phyloP scores from a whole-genome alignment of 2,329 filamentous ascomycete genomes.

The Blumeria graminis region DNA sequence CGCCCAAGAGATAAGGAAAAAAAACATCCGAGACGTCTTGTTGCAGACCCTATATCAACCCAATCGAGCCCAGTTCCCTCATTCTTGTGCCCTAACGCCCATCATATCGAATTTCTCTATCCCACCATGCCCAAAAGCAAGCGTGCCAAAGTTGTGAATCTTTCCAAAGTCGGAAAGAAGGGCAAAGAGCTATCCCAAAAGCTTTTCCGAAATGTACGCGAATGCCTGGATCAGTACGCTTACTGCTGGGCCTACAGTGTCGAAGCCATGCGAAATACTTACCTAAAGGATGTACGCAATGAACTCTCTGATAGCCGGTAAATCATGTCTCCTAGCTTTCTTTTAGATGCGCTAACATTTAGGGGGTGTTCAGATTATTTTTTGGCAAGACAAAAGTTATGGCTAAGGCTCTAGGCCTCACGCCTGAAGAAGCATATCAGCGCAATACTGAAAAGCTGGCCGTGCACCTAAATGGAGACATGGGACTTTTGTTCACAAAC shows the following conservation, averaged over 20 bases:
- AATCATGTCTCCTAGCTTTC: slow-evolving; percentile 10
- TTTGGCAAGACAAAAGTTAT: slow-evolving; percentile 99
- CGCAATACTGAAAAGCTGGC: slow-evolving; percentile 50
- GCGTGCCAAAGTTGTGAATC: slow-evolving; percentile 68
- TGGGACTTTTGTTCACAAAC: slow-evolving; percentile 79
- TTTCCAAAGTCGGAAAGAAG: slow-evolving; percentile 84
- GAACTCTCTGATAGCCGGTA: slow-evolving; percentile 71
- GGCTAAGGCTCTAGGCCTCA: slow-evolving; percentile 73
- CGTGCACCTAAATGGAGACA: slow-evolving; percentile 50
- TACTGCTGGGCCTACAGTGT: slow-evolving; percentile 85
- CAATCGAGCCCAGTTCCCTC: not conserved
- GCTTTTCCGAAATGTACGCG: slow-evolving; percentile 72
- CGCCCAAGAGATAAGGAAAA: too few species aligned
- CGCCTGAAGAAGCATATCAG: slow-evolving; percentile 54
- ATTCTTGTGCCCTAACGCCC: too few species aligned
- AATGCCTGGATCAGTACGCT: slow-evolving; percentile 62
- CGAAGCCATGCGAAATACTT: slow-evolving; percentile 95
- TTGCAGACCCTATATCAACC: too few species aligned
- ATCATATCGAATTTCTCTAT: too few species aligned
- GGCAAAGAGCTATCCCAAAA: slow-evolving; percentile 68
- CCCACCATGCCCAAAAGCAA: slow-evolving; percentile 78
- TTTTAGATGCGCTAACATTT: not conserved
- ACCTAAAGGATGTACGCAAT: slow-evolving; percentile 71
- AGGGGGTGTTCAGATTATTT: slow-evolving; percentile 43
- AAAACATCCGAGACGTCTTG: too few species aligned